A percentile compares a stretch with the other conserved stretches of the same genome.
phyloP scores from a whole-genome alignment of 1,284 basidiomycete species.

The Coniferiporia sulphurascens region DNA sequence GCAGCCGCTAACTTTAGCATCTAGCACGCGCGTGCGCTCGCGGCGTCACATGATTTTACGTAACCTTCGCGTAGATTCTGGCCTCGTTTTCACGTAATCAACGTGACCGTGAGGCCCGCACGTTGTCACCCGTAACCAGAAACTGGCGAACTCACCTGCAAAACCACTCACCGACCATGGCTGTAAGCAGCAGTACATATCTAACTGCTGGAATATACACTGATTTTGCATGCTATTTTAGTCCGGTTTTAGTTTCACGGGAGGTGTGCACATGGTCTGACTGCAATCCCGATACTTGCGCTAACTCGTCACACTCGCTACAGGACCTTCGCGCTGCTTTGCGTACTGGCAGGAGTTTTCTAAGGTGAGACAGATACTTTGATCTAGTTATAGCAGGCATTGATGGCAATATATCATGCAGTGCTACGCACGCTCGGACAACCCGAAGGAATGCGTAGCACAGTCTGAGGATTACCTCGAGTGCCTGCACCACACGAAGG shows the following conservation, averaged over 20 bases:
- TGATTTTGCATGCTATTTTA: slow-evolving; percentile 18
- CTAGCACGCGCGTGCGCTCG: no score
- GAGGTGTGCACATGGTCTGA: slow-evolving; percentile 40
- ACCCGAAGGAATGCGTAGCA: slow-evolving; percentile 66
- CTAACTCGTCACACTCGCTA: slow-evolving; percentile 4
- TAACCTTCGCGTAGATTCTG: no score
- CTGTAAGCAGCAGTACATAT: slow-evolving; percentile 14
- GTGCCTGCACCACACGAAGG: slow-evolving; percentile 88
- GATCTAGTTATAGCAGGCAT: not conserved
- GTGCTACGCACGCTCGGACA: slow-evolving; percentile 86
- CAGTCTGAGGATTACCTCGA: slow-evolving; percentile 90
- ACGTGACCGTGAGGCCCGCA: no score
- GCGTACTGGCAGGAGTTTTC: slow-evolving; percentile 90
- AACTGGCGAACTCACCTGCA: no score
- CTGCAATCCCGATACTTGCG: not conserved
- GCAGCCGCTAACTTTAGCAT: not conserved
- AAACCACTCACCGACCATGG: slow-evolving; percentile 14
- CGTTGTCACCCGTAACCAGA: no score
- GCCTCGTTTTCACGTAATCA: no score
- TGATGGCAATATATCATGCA: slow-evolving; percentile 28
- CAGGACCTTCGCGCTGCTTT: slow-evolving; percentile 88
- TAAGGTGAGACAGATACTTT: slow-evolving; percentile 46
- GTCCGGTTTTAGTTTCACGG: slow-evolving; percentile 63
- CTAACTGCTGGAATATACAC: not conserved
- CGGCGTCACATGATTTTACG: no score